phyloP scores from a whole-genome alignment of 2,329 filamentous ascomycete genomes.

The Penicillium sp. region DNA sequence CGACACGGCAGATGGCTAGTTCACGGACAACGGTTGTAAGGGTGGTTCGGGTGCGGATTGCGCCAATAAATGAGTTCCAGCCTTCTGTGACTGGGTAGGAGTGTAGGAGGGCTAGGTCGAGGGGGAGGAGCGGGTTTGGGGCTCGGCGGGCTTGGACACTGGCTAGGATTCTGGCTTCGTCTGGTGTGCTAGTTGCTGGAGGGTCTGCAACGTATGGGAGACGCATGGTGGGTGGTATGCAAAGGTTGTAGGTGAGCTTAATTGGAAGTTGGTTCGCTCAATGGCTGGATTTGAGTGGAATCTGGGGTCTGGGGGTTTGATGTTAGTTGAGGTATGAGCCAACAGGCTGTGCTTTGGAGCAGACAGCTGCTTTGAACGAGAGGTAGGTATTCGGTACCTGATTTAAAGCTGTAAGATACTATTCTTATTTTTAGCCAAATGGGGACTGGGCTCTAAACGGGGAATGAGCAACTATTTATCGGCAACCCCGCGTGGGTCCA shows the following conservation, averaged over 20 bases:
- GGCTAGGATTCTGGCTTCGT: conserved; percentile 52
- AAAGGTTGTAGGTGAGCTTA: neutral
- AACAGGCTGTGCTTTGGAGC: neutral
- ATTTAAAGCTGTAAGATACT: neutral
- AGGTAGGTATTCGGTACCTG: neutral
- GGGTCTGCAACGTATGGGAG: conserved; percentile 54
- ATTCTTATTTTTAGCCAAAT: neutral
- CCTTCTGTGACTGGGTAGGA: conserved; percentile 56
- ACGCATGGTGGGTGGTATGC: conserved; percentile 45
- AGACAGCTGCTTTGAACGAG: neutral
- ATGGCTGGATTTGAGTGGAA: neutral
- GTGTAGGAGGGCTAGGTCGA: conserved; percentile 56
- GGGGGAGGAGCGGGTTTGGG: conserved; percentile 49
- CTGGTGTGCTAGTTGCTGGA: conserved; percentile 45
- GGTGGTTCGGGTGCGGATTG: conserved; percentile 54
- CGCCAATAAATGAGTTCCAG: conserved; percentile 58
- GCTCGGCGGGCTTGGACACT: conserved; percentile 53
- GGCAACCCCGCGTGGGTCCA: conserved; percentile 21
- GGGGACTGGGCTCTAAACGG: neutral
- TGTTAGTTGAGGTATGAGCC: neutral
- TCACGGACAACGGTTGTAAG: conserved; percentile 61
- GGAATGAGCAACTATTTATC: conserved; percentile 15
- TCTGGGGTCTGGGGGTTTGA: neutral
- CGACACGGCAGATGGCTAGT: conserved; percentile 76
- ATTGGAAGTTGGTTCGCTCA: neutral